phyloP scores from a whole-genome alignment of 441 rosid genomes.

The Codiaeum variegatum region DNA sequence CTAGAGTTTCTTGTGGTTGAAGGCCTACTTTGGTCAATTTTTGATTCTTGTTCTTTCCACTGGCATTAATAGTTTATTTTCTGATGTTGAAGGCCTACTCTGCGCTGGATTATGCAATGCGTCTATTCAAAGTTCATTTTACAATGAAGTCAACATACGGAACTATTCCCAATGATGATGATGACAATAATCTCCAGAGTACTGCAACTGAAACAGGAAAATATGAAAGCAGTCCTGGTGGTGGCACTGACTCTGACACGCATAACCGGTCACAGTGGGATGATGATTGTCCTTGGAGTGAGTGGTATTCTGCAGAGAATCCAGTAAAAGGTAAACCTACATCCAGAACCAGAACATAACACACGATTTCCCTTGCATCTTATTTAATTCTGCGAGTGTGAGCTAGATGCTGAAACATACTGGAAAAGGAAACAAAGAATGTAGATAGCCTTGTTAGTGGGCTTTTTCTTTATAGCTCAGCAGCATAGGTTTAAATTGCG shows the following conservation, averaged over 20 bases:
- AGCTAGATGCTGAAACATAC: background rate
- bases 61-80: slow-evolving; percentile 19
- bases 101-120: slow-evolving; percentile 64
- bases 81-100: slow-evolving; percentile 70
- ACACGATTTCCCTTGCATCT: background rate
- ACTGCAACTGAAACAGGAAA: slow-evolving; percentile 48
- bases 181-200: slow-evolving; percentile 50
- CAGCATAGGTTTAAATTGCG: no score
- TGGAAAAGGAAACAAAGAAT: background rate
- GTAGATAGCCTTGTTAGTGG: background rate
- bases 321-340: slow-evolving; percentile 65
- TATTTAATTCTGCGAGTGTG: slow-evolving; percentile 1
- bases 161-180: slow-evolving; percentile 66
- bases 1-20: background rate
- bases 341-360: slow-evolving; percentile 1
- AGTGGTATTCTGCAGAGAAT: slow-evolving; percentile 98
- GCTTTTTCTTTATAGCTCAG: no score
- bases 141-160: slow-evolving; percentile 83
- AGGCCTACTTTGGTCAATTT: slow-evolving; percentile 8
- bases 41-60: slow-evolving; percentile 9
- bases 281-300: slow-evolving; percentile 98
- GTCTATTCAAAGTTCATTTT: slow-evolving; percentile 68
- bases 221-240: slow-evolving; percentile 36
- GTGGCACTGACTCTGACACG: slow-evolving; percentile 48
- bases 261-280: slow-evolving; percentile 75